A percentile compares a stretch with the other conserved stretches of the same genome.
Conservation (phyloP, 75 land plant genomes). For the Sequoiadendron giganteum region DNA sequence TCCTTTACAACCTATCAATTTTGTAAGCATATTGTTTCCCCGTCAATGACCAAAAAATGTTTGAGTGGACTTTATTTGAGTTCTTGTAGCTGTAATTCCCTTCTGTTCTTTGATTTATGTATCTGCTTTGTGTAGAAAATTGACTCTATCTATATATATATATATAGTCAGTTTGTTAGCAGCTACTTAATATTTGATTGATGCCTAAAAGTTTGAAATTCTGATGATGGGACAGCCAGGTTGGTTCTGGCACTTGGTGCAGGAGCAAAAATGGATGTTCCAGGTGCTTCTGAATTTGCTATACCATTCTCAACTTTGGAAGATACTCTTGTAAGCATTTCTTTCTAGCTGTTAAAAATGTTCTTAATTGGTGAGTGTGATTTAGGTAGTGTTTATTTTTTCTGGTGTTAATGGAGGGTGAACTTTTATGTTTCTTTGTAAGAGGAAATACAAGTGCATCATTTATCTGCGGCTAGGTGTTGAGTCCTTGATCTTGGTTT, state of each 20-base stretch:
- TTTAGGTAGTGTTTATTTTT: neutral
- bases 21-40: neutral
- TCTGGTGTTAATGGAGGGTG: neutral
- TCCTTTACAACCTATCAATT: neutral
- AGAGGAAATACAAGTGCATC: neutral
- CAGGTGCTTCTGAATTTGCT: slow-evolving; percentile 86
- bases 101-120: neutral
- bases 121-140: neutral
- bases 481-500: neutral
- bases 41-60: neutral
- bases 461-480: neutral
- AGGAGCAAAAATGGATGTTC: slow-evolving; percentile 77
- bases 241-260: slow-evolving; percentile 97
- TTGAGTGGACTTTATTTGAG: neutral
- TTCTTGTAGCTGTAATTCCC: neutral
- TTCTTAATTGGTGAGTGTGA: slow-evolving; percentile 3
- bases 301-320: slow-evolving; percentile 84
- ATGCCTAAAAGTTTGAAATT: neutral
- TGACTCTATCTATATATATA: neutral
- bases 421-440: neutral
- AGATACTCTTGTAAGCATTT: slow-evolving; percentile 72
- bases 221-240: slow-evolving; percentile 76
- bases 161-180: neutral
- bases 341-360: neutral
- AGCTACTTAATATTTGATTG: slow-evolving; percentile 1